Conservation (phyloP, 2,329 filamentous ascomycete species). For the Epichloe scottii region DNA sequence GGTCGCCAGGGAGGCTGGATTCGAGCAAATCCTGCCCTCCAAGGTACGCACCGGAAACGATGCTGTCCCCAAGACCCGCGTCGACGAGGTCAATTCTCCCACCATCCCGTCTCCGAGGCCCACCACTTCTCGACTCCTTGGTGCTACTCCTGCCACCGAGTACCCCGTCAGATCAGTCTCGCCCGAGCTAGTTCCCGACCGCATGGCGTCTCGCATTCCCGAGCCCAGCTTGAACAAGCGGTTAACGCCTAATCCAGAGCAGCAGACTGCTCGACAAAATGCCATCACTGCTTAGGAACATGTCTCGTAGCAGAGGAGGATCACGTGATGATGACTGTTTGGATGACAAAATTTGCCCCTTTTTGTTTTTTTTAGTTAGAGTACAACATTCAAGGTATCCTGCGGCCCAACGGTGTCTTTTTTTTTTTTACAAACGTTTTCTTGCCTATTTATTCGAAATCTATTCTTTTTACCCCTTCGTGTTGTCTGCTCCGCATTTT, state of each 20-base stretch:
- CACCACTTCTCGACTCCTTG: slow-evolving; percentile 40
- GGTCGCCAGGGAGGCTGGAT: slow-evolving; percentile 43
- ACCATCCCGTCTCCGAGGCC: slow-evolving; percentile 42
- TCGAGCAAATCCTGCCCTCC: slow-evolving; percentile 45
- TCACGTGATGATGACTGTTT: not conserved
- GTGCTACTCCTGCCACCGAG: slow-evolving; percentile 41
- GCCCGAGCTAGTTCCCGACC: slow-evolving; percentile 44
- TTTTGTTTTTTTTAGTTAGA: not conserved
- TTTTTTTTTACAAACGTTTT: not conserved
- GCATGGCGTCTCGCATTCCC: slow-evolving; percentile 46
- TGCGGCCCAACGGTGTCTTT: not conserved
- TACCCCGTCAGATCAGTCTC: slow-evolving; percentile 43
- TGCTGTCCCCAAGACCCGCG: slow-evolving; percentile 24
- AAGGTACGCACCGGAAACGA: slow-evolving; percentile 41
- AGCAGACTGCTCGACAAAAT: slow-evolving; percentile 19
- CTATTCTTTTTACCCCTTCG: no score
- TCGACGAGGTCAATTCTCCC: slow-evolving; percentile 30
- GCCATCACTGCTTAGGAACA: slow-evolving; percentile 9
- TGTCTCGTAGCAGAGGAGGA: not conserved
- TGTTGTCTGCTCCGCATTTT: no score
- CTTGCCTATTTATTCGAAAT: no score
- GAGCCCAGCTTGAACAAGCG: slow-evolving; percentile 32
- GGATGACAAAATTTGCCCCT: not conserved
- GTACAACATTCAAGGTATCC: not conserved
- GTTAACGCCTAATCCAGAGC: slow-evolving; percentile 36